These are phyloP conservation scores for Ceratocystis eucalypticola DNA, from an alignment of 2,329 filamentous ascomycete genomes.

Conservation along the genomic window DNA sequence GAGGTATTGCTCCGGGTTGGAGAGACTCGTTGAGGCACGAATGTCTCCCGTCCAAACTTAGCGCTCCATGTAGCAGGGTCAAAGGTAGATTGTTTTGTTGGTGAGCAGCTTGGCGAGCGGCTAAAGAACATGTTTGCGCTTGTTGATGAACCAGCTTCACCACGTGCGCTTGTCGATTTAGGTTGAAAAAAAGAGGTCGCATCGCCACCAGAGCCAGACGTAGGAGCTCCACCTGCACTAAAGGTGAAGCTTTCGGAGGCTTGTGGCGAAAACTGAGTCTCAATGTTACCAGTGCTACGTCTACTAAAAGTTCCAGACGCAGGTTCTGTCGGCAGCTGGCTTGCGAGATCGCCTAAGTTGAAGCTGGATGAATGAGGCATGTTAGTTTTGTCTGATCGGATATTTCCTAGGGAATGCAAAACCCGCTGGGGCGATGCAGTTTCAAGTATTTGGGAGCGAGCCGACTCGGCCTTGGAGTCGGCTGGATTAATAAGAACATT, in stretches of 20 bases:
- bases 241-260: slow-evolving; percentile 17
- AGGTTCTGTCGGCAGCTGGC: slow-evolving; percentile 9
- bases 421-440: slow-evolving; percentile 1
- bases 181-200: slow-evolving; percentile 8
- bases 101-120: slow-evolving; percentile 1
- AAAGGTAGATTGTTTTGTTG: slow-evolving; percentile 26
- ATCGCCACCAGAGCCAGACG: neutral
- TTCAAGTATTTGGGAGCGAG: slow-evolving; percentile 1
- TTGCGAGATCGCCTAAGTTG: slow-evolving; percentile 11
- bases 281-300: slow-evolving; percentile 46
- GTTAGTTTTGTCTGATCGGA: slow-evolving; percentile 6
- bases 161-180: slow-evolving; percentile 8
- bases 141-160: slow-evolving; percentile 5
- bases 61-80: slow-evolving; percentile 41
- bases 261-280: slow-evolving; percentile 37
- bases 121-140: neutral
- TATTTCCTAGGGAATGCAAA: neutral
- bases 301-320: slow-evolving; percentile 29
- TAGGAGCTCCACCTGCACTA: slow-evolving; percentile 16
- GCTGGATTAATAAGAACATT: neutral
- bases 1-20: slow-evolving; percentile 15
- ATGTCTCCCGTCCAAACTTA: slow-evolving; percentile 41
- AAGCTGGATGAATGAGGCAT: slow-evolving; percentile 12
- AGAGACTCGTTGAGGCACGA: slow-evolving; percentile 29
- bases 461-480: slow-evolving; percentile 3